Evolutionary conservation across 257 asterid genomes (phyloP).

Genomic region (Salvia splendens): DNA sequence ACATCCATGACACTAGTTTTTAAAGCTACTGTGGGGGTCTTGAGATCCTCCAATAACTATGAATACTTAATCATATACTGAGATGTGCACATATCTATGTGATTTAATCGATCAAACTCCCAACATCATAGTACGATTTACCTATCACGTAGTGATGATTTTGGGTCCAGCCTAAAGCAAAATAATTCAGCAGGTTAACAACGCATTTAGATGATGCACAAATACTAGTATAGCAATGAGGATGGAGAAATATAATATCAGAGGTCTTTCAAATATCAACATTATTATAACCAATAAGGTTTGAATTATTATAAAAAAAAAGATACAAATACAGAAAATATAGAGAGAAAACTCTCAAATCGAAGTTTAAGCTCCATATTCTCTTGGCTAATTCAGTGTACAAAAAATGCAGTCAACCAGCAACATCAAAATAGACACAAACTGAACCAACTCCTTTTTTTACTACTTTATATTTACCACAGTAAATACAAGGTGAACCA

Average conservation of each 20-base stretch:
- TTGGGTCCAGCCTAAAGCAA: no score
- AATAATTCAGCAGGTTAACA: no score
- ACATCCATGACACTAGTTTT: no score
- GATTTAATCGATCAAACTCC: no score
- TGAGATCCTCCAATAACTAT: not conserved
- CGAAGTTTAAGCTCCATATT: not conserved
- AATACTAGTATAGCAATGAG: no score
- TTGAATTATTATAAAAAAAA: not conserved
- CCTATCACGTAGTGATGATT: not conserved
- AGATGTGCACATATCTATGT: no score
- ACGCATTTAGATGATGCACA: no score
- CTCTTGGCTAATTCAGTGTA: not conserved
- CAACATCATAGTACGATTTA: no score
- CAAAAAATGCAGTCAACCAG: not conserved
- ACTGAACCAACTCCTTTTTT: not conserved
- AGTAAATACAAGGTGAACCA: not conserved
- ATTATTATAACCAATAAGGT: not conserved
- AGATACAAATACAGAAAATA: not conserved
- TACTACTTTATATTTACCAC: not conserved
- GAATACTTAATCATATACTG: not conserved
- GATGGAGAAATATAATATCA: no score
- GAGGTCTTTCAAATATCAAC: no score
- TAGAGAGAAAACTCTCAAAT: not conserved
- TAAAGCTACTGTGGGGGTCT: not conserved
- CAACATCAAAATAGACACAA: not conserved